phyloP scores from a whole-genome alignment of 2,329 filamentous ascomycete species.

The Aspergillus brunneoviolaceus region DNA sequence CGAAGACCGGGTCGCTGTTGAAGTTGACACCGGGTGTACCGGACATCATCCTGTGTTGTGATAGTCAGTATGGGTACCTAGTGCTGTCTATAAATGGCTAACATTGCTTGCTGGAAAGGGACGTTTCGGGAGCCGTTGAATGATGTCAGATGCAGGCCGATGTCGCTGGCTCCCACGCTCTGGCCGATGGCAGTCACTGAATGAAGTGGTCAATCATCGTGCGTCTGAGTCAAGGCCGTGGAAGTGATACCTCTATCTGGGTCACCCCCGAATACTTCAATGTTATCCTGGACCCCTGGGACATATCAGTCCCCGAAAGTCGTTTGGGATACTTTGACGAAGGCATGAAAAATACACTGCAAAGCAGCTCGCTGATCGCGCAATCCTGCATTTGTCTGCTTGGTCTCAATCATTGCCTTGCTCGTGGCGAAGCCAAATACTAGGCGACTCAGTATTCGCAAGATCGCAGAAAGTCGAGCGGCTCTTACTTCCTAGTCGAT shows the following conservation, averaged over 20 bases:
- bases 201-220: background rate
- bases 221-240: background rate
- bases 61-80: background rate
- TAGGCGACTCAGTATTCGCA: background rate
- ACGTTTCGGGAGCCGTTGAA: slow-evolving; percentile 24
- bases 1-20: slow-evolving; percentile 27
- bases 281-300: slow-evolving; percentile 19
- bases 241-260: slow-evolving; percentile 13
- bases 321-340: too few relatives aligned
- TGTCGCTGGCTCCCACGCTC: slow-evolving; percentile 31
- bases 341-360: slow-evolving; percentile 24
- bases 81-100: background rate
- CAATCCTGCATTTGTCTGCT: slow-evolving; percentile 31
- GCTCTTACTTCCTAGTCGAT: slow-evolving; percentile 16
- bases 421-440: slow-evolving; percentile 22
- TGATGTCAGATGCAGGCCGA: slow-evolving; percentile 27
- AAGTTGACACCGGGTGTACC: slow-evolving; percentile 30
- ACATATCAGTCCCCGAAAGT: background rate
- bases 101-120: slow-evolving; percentile 33
- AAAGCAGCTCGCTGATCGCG: slow-evolving; percentile 34
- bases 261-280: slow-evolving; percentile 19
- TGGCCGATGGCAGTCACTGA: slow-evolving; percentile 32
- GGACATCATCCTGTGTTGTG: slow-evolving; percentile 26
- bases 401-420: slow-evolving; percentile 19
- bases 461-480: too few relatives aligned